Evolutionary conservation across 106 monocot genomes (phyloP).

Genomic region (Dactylorhiza incarnata): DNA sequence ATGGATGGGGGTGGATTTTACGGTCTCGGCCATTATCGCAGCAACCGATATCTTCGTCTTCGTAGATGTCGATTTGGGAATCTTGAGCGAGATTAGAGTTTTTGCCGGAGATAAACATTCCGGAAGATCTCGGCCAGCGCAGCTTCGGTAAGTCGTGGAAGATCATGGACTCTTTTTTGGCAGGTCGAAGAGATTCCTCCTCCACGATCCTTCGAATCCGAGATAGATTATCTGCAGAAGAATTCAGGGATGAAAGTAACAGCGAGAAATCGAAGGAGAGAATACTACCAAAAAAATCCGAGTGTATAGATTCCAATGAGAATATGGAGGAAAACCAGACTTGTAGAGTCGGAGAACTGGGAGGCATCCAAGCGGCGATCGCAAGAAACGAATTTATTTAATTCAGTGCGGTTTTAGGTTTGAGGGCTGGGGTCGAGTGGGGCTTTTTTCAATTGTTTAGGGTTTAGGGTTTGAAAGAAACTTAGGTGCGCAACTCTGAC

Average conservation of each 20-base stretch:
- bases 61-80: background rate
- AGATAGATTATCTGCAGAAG: background rate
- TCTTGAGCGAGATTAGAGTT: background rate
- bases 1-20: slow-evolving; percentile 1
- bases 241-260: background rate
- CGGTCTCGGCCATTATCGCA: background rate
- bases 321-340: background rate
- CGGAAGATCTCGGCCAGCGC: background rate
- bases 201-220: background rate
- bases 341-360: too few species aligned
- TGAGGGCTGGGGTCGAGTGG: background rate
- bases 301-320: too few species aligned
- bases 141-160: background rate
- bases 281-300: background rate
- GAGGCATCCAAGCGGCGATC: background rate
- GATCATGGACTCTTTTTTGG: background rate
- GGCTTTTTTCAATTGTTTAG: too few species aligned
- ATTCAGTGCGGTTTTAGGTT: background rate
- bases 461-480: too few species aligned
- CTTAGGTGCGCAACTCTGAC: too few species aligned
- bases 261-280: too few species aligned
- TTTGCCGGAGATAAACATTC: background rate
- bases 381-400: background rate
- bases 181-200: background rate
- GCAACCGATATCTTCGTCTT: background rate